Evolutionary conservation across 2,329 filamentous ascomycete species (phyloP).

Genomic region (Cryphonectria naterciae): DNA sequence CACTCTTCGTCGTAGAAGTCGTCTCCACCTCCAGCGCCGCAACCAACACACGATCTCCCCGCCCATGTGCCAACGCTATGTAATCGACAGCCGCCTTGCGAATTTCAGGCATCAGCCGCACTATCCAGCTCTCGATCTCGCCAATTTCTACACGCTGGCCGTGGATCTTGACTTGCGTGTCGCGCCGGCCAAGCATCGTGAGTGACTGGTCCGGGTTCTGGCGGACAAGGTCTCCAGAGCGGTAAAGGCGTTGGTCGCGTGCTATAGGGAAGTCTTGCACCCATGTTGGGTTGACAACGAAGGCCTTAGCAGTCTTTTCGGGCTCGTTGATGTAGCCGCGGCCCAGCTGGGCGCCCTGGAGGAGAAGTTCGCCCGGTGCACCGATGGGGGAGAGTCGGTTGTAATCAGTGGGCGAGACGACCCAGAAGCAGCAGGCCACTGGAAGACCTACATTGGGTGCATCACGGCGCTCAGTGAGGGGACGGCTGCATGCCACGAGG

Average conservation of each 20-base stretch:
- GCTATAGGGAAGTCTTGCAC: neutral
- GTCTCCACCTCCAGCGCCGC: neutral
- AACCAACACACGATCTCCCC: neutral
- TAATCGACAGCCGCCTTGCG: constrained; percentile 36
- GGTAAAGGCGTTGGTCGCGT: neutral
- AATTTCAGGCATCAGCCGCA: constrained; percentile 40
- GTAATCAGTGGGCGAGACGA: constrained; percentile 51
- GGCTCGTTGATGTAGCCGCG: neutral
- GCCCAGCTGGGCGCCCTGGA: constrained; percentile 52
- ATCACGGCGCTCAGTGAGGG: neutral
- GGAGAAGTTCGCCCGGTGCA: constrained; percentile 58
- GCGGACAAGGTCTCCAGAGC: constrained; percentile 61
- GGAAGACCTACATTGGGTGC: constrained; percentile 6
- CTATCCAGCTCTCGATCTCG: constrained; percentile 47
- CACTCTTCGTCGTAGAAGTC: neutral
- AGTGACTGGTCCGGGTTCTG: constrained; percentile 61
- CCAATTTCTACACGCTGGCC: constrained; percentile 68
- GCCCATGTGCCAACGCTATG: neutral
- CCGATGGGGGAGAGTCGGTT: constrained; percentile 54
- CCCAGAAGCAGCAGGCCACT: constrained; percentile 41
- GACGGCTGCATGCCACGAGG: neutral
- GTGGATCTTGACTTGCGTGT: constrained; percentile 65
- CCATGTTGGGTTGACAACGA: neutral
- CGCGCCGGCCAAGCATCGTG: neutral
- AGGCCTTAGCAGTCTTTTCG: neutral